Evolutionary conservation across 306 rosid genomes (phyloP), one percentile per base, ranked within the genome.

Genomic region (Cucurbita maxima): DNA sequence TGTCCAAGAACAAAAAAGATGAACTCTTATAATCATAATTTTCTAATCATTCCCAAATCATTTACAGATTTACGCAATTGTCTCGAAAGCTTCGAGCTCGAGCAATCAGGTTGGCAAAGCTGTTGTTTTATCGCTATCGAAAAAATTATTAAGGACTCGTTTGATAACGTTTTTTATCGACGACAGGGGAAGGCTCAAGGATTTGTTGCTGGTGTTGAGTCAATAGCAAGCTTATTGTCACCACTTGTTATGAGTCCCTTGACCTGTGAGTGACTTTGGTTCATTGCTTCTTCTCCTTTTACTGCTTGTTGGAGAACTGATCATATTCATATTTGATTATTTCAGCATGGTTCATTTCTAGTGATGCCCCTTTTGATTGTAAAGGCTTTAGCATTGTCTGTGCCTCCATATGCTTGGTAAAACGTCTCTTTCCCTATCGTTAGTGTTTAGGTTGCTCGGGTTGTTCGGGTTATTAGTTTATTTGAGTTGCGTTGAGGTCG

Each of bases 301-400:
- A 41, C 34, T 63, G 34, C 9, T 58, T 58, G 41, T 52, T 52
- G 18, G 16, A 37, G n/a, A 43, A 11, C 73, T 11, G 37, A 44
- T 68, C 54, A 4, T 50, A 22, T 43, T 5, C 20, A 64, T 19
- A 3, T 22, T 13, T 68, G 55, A 20, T 68, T 45, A 56, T 84
- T 77, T 84, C 86, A 91, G 97, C 97, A 40, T 82, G 81, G 89
- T 91, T 91, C 81, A 52, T 91, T 36, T 91, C 97, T n/a, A 67
- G 72, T 34, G 71, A 75, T 72, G 96, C 97, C 15, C 97, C 97
- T 36, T 91, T 91, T 86, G 74, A 89, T 57, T 91, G 96, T 82
- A 91, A 91, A 87, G 97, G 96, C 68, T 91, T 91, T 74, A 86
- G 91, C 88, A 82, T 91, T 19, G 79, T 91, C 53, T 78, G 87